A percentile compares a stretch with the other conserved stretches of the same genome.
Evolutionary conservation across 1,284 basidiomycete genomes (phyloP).

Genomic region (Marasmius oreades): DNA sequence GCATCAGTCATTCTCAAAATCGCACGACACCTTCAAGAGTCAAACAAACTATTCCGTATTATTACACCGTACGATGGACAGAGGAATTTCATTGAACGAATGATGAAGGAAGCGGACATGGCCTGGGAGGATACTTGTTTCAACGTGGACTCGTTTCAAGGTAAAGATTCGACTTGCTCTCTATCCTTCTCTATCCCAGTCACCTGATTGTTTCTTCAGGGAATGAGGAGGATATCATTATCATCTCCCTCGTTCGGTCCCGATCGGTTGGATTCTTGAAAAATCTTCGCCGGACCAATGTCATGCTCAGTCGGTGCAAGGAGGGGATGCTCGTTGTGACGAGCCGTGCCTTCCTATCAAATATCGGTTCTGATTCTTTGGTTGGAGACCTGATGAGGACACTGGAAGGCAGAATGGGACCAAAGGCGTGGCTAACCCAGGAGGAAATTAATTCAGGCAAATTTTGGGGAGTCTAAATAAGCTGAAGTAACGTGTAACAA

Average conservation of each 20-base stretch:
- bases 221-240: conserved; percentile 59
- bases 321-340: conserved; percentile 65
- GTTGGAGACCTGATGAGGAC: conserved; percentile 44
- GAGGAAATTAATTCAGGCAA: conserved; percentile 39
- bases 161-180: conserved; percentile 57
- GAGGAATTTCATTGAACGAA: conserved; percentile 44
- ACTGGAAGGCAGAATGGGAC: conserved; percentile 36
- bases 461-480: conserved; percentile 20
- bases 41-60: conserved; percentile 46
- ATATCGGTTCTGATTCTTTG: conserved; percentile 42
- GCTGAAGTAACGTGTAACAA: neutral
- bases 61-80: conserved; percentile 74
- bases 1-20: conserved; percentile 41
- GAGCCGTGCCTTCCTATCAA: conserved; percentile 50
- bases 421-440: conserved; percentile 32
- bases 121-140: conserved; percentile 59
- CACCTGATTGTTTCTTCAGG: conserved; percentile 30
- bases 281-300: conserved; percentile 58
- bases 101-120: conserved; percentile 41
- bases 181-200: conserved; percentile 11
- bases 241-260: conserved; percentile 63
- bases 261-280: conserved; percentile 53
- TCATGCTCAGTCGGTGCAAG: conserved; percentile 69
- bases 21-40: conserved; percentile 40
- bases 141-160: conserved; percentile 48